Base-by-base conservation (phyloP, 2,329 filamentous ascomycete genomes). In the Penicillium sp. region DNA sequence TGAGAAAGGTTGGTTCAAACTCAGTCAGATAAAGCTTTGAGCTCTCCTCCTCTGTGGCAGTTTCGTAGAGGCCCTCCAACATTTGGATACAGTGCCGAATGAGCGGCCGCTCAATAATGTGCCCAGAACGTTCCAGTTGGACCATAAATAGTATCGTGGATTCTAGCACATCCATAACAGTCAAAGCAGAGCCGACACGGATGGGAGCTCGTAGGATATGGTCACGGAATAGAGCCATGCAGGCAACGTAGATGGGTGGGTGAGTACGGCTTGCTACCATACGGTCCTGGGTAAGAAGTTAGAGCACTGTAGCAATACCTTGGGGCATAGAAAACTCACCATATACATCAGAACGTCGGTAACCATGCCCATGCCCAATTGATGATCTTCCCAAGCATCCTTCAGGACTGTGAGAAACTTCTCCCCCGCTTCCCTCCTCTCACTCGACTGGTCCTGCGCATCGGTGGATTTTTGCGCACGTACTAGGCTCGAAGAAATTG, bases 341-440 rank as follows among this genome's bases (percentile, higher is more conserved):
- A 99, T 91, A 71, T 97, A 97, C 92, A 97, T 97, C 51, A 97
- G 82, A 33, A 97, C 91, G 73, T 97, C 94, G 4, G 93, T 92
- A 50, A 91, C 88, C 93, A 97, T 97, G 70, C 91, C 92, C 90
- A 96, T 96, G 44, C 90, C 93, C 56, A 90, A 85, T 71, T 93
- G 90, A 71, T 99, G 93, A 61, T 96, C 89, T 60, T 92, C 86
- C 91, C 93, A 99, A 2, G 88, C 86, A 57, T 87, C 82, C 66
- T 89, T 89, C 15, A 97, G 75, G 0, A 86, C 88, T 55, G 85
- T 85, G 58, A 99, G 76, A 63, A 97, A 96, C 69, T 83, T 87
- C 75, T 96, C 92, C 48, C 93, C 93, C 36, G 89, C 88, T 43
- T 88, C 84, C 47, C 90, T 83, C 55, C 90, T 85, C 77, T 97